Conservation (phyloP, 2,329 filamentous ascomycete species). For the Pseudogymnoascus sp. region DNA sequence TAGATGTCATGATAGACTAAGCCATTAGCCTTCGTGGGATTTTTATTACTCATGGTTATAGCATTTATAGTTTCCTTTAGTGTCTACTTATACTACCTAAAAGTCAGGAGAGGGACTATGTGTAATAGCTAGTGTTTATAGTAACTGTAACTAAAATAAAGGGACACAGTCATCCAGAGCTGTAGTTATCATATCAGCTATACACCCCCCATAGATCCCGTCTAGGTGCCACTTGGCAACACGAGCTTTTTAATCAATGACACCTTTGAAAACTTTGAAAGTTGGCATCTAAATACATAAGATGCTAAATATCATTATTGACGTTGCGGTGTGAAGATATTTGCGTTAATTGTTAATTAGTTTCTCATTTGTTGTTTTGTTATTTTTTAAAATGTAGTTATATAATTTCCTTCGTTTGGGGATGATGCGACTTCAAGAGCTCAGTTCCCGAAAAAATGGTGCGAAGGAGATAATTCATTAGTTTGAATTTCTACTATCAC, state of each 20-base stretch:
- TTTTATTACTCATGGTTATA: neutral
- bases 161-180: no score
- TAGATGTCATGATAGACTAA: neutral
- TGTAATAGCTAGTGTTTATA: neutral
- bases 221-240: neutral
- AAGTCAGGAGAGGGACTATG: neutral
- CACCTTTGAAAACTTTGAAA: neutral
- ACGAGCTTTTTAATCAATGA: neutral
- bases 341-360: neutral
- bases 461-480: neutral
- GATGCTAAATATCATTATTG: neutral
- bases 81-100: neutral
- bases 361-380: neutral
- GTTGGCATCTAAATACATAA: neutral
- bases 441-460: no score
- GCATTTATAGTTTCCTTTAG: neutral
- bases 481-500: neutral
- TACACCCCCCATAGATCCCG: neutral
- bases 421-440: neutral
- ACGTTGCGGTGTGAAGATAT: neutral
- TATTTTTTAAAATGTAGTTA: neutral
- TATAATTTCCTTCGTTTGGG: neutral
- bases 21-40: neutral
- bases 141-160: neutral
- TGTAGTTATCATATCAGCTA: neutral